Percentiles rank a stretch among this genome's conserved stretches.
phyloP scores from a whole-genome alignment of 169 alveolate species.

The Cryptosporidium parvum region DNA sequence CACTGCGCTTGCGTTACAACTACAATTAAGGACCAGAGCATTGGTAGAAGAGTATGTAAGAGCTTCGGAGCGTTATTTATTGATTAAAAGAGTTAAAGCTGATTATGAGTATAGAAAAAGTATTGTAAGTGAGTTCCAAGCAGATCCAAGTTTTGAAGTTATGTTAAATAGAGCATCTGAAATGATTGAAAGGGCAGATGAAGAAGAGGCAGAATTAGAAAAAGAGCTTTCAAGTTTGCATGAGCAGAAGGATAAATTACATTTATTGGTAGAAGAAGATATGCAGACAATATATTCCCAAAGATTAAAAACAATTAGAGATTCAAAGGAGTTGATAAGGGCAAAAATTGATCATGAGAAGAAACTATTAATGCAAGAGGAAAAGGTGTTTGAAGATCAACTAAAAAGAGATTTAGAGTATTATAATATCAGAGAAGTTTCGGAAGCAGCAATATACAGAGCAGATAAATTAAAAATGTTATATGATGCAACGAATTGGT shows the following conservation, averaged over 20 bases:
- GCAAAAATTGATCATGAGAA: conserved; percentile 24
- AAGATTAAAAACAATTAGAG: conserved; percentile 32
- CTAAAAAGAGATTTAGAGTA: conserved; percentile 46
- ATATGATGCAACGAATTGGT: conserved; percentile 40
- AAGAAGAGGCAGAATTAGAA: conserved; percentile 18
- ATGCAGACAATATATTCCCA: conserved; percentile 47
- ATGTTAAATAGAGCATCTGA: conserved; percentile 65
- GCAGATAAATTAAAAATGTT: conserved; percentile 30
- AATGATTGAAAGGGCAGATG: conserved; percentile 53
- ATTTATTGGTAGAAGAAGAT: conserved; percentile 33
- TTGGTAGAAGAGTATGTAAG: conserved; percentile 63
- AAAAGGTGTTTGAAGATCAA: conserved; percentile 58
- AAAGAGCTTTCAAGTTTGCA: conserved; percentile 3
- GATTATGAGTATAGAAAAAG: conserved; percentile 67
- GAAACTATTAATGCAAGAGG: conserved; percentile 11
- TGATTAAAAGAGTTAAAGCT: conserved; percentile 52
- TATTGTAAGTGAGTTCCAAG: conserved; percentile 43
- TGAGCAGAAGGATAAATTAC: conserved; percentile 17
- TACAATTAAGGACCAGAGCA: conserved; percentile 41
- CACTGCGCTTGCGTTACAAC: conserved; percentile 59
- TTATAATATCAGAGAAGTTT: conserved; percentile 20
- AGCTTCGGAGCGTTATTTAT: conserved; percentile 44
- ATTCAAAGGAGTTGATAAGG: conserved; percentile 6
- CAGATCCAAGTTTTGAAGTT: conserved; percentile 50
- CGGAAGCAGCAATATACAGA: conserved; percentile 56